Conservation (phyloP, 208 protist genomes). For the Angomonas deanei region DNA sequence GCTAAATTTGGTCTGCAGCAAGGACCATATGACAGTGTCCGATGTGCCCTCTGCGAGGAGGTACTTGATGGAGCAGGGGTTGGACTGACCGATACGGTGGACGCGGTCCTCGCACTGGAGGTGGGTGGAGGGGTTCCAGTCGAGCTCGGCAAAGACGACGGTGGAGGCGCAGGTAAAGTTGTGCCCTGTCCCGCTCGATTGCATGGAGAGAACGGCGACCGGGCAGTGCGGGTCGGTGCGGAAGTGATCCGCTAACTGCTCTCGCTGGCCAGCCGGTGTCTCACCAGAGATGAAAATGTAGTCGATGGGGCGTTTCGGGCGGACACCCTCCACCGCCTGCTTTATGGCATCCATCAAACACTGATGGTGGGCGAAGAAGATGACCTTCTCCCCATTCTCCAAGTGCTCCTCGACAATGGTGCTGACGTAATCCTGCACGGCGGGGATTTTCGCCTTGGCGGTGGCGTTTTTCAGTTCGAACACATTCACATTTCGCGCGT, state of each 20-base stretch:
- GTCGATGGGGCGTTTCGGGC: slow-evolving; percentile 54
- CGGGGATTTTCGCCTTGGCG: slow-evolving; percentile 78
- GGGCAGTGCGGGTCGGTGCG: slow-evolving; percentile 51
- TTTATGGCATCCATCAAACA: slow-evolving; percentile 90
- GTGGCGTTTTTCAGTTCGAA: slow-evolving; percentile 87
- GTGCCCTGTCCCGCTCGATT: slow-evolving; percentile 93
- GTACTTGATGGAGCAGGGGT: slow-evolving; percentile 90
- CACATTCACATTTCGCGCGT: slow-evolving; percentile 33
- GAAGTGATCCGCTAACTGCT: slow-evolving; percentile 77
- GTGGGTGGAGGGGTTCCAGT: slow-evolving; percentile 96
- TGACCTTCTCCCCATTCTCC: slow-evolving; percentile 78
- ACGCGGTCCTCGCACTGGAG: slow-evolving; percentile 95
- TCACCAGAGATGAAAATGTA: slow-evolving; percentile 93
- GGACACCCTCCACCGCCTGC: slow-evolving; percentile 52
- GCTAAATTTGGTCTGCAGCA: slow-evolving; percentile 81
- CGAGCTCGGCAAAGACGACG: slow-evolving; percentile 96
- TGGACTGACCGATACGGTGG: slow-evolving; percentile 93
- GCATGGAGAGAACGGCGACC: slow-evolving; percentile 91
- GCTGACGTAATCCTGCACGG: slow-evolving; percentile 86
- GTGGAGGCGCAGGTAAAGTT: slow-evolving; percentile 92
- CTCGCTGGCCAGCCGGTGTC: slow-evolving; percentile 57
- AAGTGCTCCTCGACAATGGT: slow-evolving; percentile 72
- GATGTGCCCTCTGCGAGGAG: slow-evolving; percentile 88
- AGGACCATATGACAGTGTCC: slow-evolving; percentile 88
- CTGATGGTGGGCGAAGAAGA: slow-evolving; percentile 93